Conservation (phyloP, 2,329 filamentous ascomycete species). For the Sporothrix luriei region DNA sequence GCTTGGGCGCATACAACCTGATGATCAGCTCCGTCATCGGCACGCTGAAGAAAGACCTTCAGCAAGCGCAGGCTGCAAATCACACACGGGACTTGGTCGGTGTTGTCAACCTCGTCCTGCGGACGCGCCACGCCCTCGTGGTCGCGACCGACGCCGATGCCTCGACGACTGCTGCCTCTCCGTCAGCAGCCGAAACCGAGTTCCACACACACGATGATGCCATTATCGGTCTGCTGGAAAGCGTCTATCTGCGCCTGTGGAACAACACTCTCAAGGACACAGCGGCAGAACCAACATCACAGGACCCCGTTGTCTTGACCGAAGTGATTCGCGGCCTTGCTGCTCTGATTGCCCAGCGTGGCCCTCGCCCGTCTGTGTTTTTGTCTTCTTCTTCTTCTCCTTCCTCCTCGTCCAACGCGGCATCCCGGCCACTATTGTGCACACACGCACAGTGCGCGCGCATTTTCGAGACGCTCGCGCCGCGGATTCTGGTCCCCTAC, state of each 20-base stretch:
- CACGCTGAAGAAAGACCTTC: constrained; percentile 53
- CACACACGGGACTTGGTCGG: constrained; percentile 58
- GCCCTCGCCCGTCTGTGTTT: constrained; percentile 36
- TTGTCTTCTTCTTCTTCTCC: constrained; percentile 1
- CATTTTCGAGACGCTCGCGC: constrained; percentile 37
- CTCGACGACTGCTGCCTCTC: constrained; percentile 36
- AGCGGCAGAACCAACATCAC: constrained; percentile 35
- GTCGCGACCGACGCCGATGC: constrained; percentile 37
- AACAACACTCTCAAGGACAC: constrained; percentile 37
- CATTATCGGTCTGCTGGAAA: constrained; percentile 50
- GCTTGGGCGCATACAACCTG: constrained; percentile 52
- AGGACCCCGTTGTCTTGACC: constrained; percentile 44
- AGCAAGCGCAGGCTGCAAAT: constrained; percentile 52
- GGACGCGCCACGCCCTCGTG: constrained; percentile 49
- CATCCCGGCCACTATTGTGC: constrained; percentile 41
- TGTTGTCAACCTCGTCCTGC: constrained; percentile 55
- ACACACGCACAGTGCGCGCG: constrained; percentile 39
- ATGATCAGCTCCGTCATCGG: constrained; percentile 52
- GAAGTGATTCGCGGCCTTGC: constrained; percentile 53
- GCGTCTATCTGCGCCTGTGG: constrained; percentile 49
- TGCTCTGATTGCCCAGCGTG: constrained; percentile 49
- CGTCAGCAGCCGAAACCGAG: constrained; percentile 41
- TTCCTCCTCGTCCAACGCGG: background rate
- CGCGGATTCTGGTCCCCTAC: constrained; percentile 23
- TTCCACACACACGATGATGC: constrained; percentile 45